phyloP scores from a whole-genome alignment of 2,329 filamentous ascomycete species.

The Xylaria sp. region DNA sequence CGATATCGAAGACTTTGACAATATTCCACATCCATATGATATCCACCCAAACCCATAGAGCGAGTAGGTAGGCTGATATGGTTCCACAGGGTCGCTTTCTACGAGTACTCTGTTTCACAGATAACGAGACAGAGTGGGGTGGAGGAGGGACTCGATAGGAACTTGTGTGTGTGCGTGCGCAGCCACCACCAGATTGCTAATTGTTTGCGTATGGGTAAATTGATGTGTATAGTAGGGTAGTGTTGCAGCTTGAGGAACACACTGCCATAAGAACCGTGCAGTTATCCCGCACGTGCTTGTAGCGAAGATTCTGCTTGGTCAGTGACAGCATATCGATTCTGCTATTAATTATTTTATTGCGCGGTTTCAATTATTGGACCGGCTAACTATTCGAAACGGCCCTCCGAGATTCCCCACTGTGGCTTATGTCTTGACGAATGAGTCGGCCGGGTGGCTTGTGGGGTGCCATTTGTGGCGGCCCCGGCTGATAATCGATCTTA shows the following conservation, averaged over 20 bases:
- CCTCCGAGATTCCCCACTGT: neutral
- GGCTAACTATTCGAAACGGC: neutral
- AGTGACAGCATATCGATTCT: neutral
- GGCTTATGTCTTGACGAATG: neutral
- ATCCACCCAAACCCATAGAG: too few relatives aligned
- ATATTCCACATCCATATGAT: too few relatives aligned
- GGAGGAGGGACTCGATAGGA: neutral
- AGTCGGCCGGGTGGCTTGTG: constrained; percentile 1
- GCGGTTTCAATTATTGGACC: too few relatives aligned
- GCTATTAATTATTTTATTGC: too few relatives aligned
- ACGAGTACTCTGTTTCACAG: neutral
- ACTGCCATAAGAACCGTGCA: constrained; percentile 12
- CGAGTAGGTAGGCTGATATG: too few relatives aligned
- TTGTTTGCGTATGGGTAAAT: neutral
- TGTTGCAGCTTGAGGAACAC: neutral
- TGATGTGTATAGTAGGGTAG: constrained; percentile 3
- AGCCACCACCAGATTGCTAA: neutral
- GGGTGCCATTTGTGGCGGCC: neutral
- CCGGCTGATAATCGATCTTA: neutral
- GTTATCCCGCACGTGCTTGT: neutral
- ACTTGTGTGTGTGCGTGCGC: neutral
- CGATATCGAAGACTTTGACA: neutral
- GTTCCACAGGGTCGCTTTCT: neutral
- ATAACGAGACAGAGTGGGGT: neutral
- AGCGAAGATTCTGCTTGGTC: neutral